Evolutionary conservation across 2,329 filamentous ascomycete genomes (phyloP), one percentile per base, ranked within the genome.

Genomic region (Didymosphaeria variabile): DNA sequence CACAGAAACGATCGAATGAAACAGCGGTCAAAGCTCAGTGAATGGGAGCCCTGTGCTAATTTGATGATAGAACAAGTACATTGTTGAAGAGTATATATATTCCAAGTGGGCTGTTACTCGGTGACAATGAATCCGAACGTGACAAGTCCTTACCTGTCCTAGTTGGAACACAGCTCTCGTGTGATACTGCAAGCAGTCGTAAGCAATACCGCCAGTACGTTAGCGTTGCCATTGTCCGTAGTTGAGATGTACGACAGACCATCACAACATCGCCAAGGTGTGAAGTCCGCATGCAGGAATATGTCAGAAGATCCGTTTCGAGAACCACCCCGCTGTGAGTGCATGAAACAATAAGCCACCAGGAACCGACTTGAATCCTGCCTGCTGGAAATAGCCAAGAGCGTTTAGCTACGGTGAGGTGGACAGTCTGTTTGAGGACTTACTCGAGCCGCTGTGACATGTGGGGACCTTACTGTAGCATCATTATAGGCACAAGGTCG

Each of bases 71-170:
- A 21, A 42, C 44, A 32, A 34, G 12, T 15, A 29, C 49, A n/a
- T 29, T 34, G 42, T 21, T 12, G 36, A 52, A 42, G 54, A 49
- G 44, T 56, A 47, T 56, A 56, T 38, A 45, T 36, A 45, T 34
- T n/a, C 38, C 17, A 21, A 6, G 49, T 26, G 23, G 9, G 10
- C 3, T 40, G 23, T 29, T 3, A 2, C n/a, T 29, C 15, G 10
- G 36, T 31, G 34, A 17, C 5, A 13, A 19, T 6, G 36, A 15
- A 38, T n/a, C 36, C 19, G 13, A 42, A n/a, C 29, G 21, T 53
- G 36, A 26, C 1, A 12, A 29, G 5, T 42, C 12, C 34, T 42
- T 1, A 29, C 21, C 19, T 36, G n/a, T 15, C 51, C 13, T 12
- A 10, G 19, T 38, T 5, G 19, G 13, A 38, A 40, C 13, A 8